Conservation (phyloP, 805 yeast species). For the Yarrowia deformans region DNA sequence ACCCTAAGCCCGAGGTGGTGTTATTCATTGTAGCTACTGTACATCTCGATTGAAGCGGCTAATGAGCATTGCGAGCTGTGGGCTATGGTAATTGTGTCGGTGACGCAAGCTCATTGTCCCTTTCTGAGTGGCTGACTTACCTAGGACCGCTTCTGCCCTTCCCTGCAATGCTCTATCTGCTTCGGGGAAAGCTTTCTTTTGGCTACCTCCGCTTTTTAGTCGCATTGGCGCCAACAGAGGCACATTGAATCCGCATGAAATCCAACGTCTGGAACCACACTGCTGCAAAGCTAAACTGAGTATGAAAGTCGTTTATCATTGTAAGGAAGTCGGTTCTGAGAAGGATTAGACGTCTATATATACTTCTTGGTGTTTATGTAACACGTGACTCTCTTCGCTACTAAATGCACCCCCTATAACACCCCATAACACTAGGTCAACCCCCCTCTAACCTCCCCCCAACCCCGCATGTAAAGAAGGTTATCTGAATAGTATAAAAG, state of each 20-base stretch:
- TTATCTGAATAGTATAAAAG: conserved; percentile 16
- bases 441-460: neutral
- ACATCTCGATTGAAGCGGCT: neutral
- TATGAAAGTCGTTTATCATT: too few relatives aligned
- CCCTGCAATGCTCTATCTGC: neutral
- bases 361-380: too few relatives aligned
- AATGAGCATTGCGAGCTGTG: too few relatives aligned
- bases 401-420: neutral
- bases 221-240: neutral
- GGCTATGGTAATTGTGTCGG: too few relatives aligned
- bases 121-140: too few relatives aligned
- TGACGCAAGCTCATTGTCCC: too few relatives aligned
- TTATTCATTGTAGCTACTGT: neutral
- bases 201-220: neutral
- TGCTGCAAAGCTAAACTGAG: too few relatives aligned
- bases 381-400: too few relatives aligned
- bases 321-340: too few relatives aligned
- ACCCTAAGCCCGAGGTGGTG: neutral
- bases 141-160: neutral
- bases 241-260: conserved; percentile 16
- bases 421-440: neutral
- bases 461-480: conserved; percentile 14
- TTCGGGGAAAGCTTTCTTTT: neutral
- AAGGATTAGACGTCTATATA: too few relatives aligned
- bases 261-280: neutral